Percentiles rank a stretch among this genome's conserved stretches.
These are phyloP conservation scores for Mortierella hygrophila DNA, from an alignment of 192 early-diverging fungal genomes.

Conservation along the genomic window DNA sequence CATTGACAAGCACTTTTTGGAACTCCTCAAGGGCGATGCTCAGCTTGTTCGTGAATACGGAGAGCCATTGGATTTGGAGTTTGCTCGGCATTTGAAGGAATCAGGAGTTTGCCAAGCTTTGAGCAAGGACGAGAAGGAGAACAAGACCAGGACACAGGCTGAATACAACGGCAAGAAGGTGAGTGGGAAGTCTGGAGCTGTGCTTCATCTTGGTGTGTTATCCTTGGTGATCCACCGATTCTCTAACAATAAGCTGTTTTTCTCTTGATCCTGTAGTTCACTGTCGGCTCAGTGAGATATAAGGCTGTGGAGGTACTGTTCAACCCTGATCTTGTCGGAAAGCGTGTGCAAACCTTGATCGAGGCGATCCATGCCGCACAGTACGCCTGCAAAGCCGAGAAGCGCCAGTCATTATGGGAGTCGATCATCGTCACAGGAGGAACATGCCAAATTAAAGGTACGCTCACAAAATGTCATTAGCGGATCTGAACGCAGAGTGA, in stretches of 20 bases:
- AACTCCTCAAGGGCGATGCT: slow-evolving; percentile 68
- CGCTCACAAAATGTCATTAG: not conserved
- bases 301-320: slow-evolving; percentile 80
- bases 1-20: slow-evolving; percentile 74
- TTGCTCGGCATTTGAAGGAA: slow-evolving; percentile 73
- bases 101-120: slow-evolving; percentile 58
- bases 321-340: slow-evolving; percentile 66
- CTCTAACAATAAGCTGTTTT: no score
- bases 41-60: slow-evolving; percentile 63
- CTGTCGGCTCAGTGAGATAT: slow-evolving; percentile 72
- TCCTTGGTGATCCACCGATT: no score
- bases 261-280: slow-evolving; percentile 49
- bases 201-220: not conserved
- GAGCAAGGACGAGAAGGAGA: slow-evolving; percentile 51
- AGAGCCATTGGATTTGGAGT: slow-evolving; percentile 60
- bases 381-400: slow-evolving; percentile 77
- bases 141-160: slow-evolving; percentile 53
- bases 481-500: not conserved
- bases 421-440: slow-evolving; percentile 90
- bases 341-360: slow-evolving; percentile 58
- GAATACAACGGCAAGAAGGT: slow-evolving; percentile 74
- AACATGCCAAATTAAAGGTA: slow-evolving; percentile 62
- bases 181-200: not conserved
- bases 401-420: slow-evolving; percentile 87
- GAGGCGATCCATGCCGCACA: slow-evolving; percentile 78